Conservation (phyloP, 805 yeast species). For the Ogataea pini region DNA sequence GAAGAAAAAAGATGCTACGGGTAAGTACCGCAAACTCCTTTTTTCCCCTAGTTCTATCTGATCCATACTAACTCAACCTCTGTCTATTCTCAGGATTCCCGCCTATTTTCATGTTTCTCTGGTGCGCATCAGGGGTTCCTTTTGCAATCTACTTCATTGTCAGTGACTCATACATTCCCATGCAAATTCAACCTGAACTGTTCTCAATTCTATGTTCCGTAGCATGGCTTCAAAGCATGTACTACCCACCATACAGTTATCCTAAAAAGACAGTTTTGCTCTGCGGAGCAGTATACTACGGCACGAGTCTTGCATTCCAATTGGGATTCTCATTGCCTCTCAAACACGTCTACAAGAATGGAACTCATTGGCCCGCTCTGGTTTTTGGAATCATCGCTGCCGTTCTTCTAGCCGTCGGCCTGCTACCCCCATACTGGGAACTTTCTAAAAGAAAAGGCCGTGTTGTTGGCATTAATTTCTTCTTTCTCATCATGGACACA, state of each 20-base stretch:
- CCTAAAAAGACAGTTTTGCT: constrained; percentile 38
- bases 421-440: constrained; percentile 88
- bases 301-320: constrained; percentile 58
- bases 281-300: constrained; percentile 40
- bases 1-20: constrained; percentile 77
- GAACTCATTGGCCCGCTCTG: constrained; percentile 70
- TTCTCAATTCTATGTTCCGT: constrained; percentile 69
- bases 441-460: constrained; percentile 75
- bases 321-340: constrained; percentile 73
- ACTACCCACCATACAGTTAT: constrained; percentile 66
- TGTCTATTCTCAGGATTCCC: too few relatives aligned
- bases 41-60: too few relatives aligned
- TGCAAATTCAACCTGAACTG: constrained; percentile 84
- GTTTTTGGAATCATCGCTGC: constrained; percentile 82
- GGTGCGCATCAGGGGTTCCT: constrained; percentile 79
- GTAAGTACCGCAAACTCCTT: constrained; percentile 5
- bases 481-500: constrained; percentile 74
- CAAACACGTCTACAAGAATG: constrained; percentile 48
- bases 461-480: constrained; percentile 86
- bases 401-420: constrained; percentile 69
- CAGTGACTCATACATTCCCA: constrained; percentile 68
- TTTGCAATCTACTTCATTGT: constrained; percentile 82
- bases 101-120: constrained; percentile 83
- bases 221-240: constrained; percentile 64
- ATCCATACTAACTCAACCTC: constrained; percentile 3